A percentile compares a stretch with the other conserved stretches of the same genome.
Evolutionary conservation across 2,329 filamentous ascomycete species (phyloP).

Genomic region (Colletotrichum shisoi): DNA sequence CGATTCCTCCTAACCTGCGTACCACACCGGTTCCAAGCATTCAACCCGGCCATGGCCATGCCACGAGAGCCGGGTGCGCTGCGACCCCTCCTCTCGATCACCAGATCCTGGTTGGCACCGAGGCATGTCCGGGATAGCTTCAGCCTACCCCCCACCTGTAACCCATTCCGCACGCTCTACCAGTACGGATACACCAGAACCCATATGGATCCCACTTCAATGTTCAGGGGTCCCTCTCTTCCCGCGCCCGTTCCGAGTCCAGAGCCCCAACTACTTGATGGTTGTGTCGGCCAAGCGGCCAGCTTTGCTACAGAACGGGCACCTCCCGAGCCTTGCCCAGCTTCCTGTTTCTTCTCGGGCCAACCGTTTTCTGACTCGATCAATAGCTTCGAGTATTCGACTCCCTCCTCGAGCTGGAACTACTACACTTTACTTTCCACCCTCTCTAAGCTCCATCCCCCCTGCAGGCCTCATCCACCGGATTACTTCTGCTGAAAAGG

Average conservation of each 20-base stretch:
- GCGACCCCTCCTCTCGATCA: conserved; percentile 14
- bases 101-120: conserved; percentile 25
- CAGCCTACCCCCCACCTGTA: conserved; percentile 28
- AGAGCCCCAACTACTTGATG: conserved; percentile 19
- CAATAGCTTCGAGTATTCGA: conserved; percentile 26
- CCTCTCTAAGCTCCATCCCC: neutral
- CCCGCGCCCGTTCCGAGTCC: conserved; percentile 13
- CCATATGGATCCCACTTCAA: conserved; percentile 25
- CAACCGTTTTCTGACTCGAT: conserved; percentile 27
- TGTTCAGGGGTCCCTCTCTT: conserved; percentile 28
- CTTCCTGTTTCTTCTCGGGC: conserved; percentile 16
- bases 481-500: neutral
- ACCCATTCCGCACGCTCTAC: conserved; percentile 17
- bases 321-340: neutral
- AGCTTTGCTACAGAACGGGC: conserved; percentile 8
- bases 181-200: neutral
- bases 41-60: conserved; percentile 21
- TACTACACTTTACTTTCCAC: neutral
- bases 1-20: conserved; percentile 14
- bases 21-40: conserved; percentile 9
- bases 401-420: neutral
- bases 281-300: conserved; percentile 28
- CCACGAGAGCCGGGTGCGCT: conserved; percentile 8
- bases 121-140: conserved; percentile 35
- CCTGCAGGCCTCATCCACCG: conserved; percentile 1